Evolutionary conservation across 164 flowering plant species (phyloP).

Genomic region (Liriodendron chinense): DNA sequence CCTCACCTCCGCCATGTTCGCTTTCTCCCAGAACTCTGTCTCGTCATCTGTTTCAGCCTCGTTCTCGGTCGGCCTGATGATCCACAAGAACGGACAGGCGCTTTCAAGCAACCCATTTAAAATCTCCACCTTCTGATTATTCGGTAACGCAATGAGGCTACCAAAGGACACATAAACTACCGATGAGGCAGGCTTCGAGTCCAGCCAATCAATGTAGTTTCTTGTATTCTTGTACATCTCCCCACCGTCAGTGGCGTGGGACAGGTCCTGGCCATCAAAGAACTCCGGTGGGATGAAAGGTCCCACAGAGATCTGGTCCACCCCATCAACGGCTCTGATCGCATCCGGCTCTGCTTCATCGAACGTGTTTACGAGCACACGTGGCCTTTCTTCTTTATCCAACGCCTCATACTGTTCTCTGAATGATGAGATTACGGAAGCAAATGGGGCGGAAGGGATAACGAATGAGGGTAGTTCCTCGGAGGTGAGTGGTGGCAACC

Average conservation of each 20-base stretch:
- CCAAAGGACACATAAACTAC: conserved; percentile 47
- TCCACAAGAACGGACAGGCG: conserved; percentile 41
- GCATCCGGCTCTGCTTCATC: conserved; percentile 34
- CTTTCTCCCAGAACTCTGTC: conserved; percentile 7
- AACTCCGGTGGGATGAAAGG: conserved; percentile 39
- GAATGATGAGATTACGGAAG: neutral
- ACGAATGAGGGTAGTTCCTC: conserved; percentile 40
- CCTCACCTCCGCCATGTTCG: neutral
- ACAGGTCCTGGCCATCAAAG: conserved; percentile 7
- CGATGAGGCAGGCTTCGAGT: conserved; percentile 26
- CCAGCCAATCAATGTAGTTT: conserved; percentile 27
- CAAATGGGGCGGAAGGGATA: conserved; percentile 7
- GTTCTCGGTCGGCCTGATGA: conserved; percentile 13
- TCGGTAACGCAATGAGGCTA: conserved; percentile 19
- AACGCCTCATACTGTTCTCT: conserved; percentile 18
- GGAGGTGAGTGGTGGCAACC: conserved; percentile 22
- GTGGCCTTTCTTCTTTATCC: conserved; percentile 10
- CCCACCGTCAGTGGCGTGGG: neutral
- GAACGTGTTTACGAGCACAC: conserved; percentile 40
- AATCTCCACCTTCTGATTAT: conserved; percentile 27
- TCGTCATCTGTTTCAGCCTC: neutral
- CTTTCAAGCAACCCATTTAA: conserved; percentile 15
- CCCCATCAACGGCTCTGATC: conserved; percentile 20
- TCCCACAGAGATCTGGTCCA: conserved; percentile 30
- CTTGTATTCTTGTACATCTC: neutral